Evolutionary conservation across 208 protist genomes (phyloP).

Genomic region (Leishmania guyanensis): DNA sequence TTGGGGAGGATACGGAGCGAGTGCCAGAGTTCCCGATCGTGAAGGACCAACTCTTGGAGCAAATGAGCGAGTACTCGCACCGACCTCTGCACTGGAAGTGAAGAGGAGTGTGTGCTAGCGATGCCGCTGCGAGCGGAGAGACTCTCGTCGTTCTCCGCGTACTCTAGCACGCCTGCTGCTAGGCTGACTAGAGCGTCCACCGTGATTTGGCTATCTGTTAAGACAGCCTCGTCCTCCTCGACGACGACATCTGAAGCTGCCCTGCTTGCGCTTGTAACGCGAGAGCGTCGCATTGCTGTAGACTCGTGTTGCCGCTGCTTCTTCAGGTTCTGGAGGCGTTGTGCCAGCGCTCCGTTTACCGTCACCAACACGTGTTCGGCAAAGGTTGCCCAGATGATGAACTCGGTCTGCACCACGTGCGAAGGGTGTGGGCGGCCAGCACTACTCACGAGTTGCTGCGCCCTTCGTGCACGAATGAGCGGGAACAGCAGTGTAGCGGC

Average conservation of each 20-base stretch:
- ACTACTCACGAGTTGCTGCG: slow-evolving; percentile 9
- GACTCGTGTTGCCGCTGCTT: slow-evolving; percentile 17
- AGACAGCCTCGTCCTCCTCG: neutral
- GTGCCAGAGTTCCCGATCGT: slow-evolving; percentile 56
- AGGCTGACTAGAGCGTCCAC: slow-evolving; percentile 17
- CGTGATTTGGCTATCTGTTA: neutral
- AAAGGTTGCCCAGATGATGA: slow-evolving; percentile 28
- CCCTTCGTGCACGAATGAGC: slow-evolving; percentile 29
- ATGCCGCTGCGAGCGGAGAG: slow-evolving; percentile 31
- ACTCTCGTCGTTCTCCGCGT: slow-evolving; percentile 19
- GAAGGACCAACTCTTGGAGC: slow-evolving; percentile 55
- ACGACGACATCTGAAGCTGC: neutral
- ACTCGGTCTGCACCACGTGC: slow-evolving; percentile 14
- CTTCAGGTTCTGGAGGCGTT: slow-evolving; percentile 22
- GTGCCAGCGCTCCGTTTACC: slow-evolving; percentile 25
- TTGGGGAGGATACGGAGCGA: slow-evolving; percentile 39
- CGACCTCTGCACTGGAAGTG: slow-evolving; percentile 25
- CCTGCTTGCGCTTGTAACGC: neutral
- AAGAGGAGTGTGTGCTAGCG: slow-evolving; percentile 7
- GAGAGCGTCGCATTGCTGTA: slow-evolving; percentile 24
- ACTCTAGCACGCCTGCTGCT: slow-evolving; percentile 21
- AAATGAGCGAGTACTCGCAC: slow-evolving; percentile 39
- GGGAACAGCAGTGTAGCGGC: slow-evolving; percentile 48
- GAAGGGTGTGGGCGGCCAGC: neutral
- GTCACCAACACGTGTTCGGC: slow-evolving; percentile 20